Base-by-base conservation (phyloP, 768 basidiomycete species). In the Termitomyces sp. region DNA sequence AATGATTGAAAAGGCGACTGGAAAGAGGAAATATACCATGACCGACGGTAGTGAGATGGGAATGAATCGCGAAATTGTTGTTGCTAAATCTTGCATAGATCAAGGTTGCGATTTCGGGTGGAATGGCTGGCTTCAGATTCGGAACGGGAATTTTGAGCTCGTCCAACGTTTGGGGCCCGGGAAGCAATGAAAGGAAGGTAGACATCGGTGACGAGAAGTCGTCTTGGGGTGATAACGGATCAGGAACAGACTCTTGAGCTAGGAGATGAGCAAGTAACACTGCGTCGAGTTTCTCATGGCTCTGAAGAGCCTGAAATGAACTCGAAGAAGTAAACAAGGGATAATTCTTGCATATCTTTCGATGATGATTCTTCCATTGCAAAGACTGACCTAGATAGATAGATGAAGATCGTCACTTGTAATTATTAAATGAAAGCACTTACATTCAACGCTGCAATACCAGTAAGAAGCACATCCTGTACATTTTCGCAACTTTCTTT, bases 1-100 rank as follows among this genome's bases (percentile, higher is more conserved):
- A 89, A 64, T 93, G 91, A 64, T 93, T 93, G 73, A 92, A 90
- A 12, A 82, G 66, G n/a, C 89, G 78, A 64, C 91, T 92, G 1
- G 91, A 85, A 10, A 82, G 67, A 8, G 91, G 89, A 59, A 89
- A 91, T 38, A 90, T 74, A 0, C 88, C 91, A 70, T 91, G 85
- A 0, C 82, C 91, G 63, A 86, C 73, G 1, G 85, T 78, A 15
- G 72, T 80, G 41, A 91, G 72, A 72, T 90, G 87, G 2, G 85
- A 86, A 63, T 90, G 86, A 23, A 92, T 71, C 10, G 83, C 77
- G 67, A 91, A 92, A 63, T 93, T 91, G 68, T 92, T 93, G 72
- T 90, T 92, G 42, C 82, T 82, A 61, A 88, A 91, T 45, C 87
- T 82, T 5, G 74, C 63, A 64, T 82, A 84, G 1, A 88, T 53